These are phyloP conservation scores for Lolium rigidum DNA, from an alignment of 176 grass and related monocot genomes.

Conservation along the genomic window DNA sequence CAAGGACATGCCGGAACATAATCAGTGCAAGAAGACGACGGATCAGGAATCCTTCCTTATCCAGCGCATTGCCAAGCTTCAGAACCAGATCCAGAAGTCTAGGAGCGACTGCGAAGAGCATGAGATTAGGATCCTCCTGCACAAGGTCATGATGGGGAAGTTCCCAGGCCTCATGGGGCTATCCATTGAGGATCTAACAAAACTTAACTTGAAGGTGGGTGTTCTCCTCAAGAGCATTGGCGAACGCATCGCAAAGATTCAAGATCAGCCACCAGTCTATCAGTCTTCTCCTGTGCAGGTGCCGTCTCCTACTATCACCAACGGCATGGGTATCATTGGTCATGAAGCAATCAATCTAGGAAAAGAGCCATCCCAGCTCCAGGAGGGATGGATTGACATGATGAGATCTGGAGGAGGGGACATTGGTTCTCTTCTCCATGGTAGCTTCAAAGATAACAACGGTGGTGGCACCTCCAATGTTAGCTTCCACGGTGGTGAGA, in stretches of 20 bases:
- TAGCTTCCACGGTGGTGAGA: background rate
- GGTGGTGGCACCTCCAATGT: no score
- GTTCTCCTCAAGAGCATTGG: background rate
- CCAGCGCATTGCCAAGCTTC: constrained; percentile 21
- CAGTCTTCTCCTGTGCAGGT: background rate
- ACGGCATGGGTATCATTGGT: background rate
- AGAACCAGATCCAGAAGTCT: constrained; percentile 8
- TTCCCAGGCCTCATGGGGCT: background rate
- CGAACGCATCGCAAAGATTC: background rate
- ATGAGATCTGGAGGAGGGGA: background rate
- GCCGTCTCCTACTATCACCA: background rate
- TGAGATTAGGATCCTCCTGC: constrained; percentile 25
- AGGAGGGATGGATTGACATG: background rate
- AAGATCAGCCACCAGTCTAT: background rate
- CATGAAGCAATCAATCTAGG: no score
- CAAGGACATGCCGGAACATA: constrained; percentile 32
- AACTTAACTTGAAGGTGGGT: background rate
- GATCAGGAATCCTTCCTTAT: constrained; percentile 48
- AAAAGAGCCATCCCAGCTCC: background rate
- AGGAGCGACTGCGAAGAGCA: background rate
- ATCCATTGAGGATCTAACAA: constrained; percentile 17
- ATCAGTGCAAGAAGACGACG: constrained; percentile 38
- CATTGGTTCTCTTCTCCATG: no score
- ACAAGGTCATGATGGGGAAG: background rate
- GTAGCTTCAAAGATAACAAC: no score